Conservation (phyloP, 2,329 filamentous ascomycete genomes). For the Cercospora sp. region DNA sequence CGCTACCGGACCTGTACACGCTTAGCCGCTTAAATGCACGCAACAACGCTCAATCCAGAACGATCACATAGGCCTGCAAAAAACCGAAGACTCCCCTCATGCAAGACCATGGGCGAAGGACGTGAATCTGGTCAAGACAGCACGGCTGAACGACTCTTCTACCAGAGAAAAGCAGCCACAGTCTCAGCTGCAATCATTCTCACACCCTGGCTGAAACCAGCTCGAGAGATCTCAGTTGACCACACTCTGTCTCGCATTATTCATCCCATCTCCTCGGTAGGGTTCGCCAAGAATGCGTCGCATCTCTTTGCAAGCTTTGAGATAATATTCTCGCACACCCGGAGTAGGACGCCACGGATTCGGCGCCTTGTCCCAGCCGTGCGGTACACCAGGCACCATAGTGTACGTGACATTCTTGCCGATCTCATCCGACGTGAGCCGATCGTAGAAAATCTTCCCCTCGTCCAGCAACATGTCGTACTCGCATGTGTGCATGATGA, state of each 20-base stretch:
- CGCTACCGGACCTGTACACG: neutral
- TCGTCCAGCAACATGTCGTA: slow-evolving; percentile 68
- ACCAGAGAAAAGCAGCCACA: neutral
- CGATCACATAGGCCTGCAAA: neutral
- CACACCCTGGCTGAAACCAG: no score
- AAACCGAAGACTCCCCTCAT: neutral
- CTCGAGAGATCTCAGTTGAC: slow-evolving; percentile 11
- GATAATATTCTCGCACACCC: slow-evolving; percentile 56
- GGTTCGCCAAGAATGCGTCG: slow-evolving; percentile 45
- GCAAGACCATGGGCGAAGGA: no score
- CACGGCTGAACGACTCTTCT: neutral
- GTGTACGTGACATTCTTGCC: slow-evolving; percentile 60
- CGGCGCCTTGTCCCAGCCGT: slow-evolving; percentile 68
- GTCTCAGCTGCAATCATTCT: neutral
- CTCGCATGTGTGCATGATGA: slow-evolving; percentile 64
- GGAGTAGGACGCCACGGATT: slow-evolving; percentile 57
- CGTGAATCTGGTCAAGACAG: neutral
- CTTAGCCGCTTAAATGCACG: neutral
- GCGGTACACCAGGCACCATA: slow-evolving; percentile 59
- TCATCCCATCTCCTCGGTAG: slow-evolving; percentile 2
- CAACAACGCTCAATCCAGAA: neutral
- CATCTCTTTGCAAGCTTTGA: slow-evolving; percentile 55
- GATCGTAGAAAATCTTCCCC: slow-evolving; percentile 60
- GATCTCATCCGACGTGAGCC: slow-evolving; percentile 46
- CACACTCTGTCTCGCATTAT: slow-evolving; percentile 21